Evolutionary conservation across 177 flowering plant species (phyloP).

Genomic region (Telopea speciosissima): DNA sequence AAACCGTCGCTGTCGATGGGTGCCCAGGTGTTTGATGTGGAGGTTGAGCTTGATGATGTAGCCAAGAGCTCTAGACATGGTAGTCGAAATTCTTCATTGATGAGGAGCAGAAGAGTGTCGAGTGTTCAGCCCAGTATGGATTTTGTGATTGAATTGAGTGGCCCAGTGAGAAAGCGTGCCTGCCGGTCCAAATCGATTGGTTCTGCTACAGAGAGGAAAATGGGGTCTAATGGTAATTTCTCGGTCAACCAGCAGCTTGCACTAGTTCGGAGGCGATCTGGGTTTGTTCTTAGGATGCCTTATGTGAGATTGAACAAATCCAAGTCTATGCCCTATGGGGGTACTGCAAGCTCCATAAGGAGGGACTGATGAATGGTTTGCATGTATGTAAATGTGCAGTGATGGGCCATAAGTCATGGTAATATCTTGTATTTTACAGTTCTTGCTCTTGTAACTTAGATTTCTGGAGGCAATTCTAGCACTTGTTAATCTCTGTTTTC

Average conservation of each 20-base stretch:
- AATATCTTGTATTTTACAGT: too few relatives aligned
- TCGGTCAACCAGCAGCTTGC: conserved; percentile 2
- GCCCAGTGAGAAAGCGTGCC: conserved; percentile 12
- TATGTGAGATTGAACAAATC: conserved; percentile 44
- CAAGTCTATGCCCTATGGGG: conserved; percentile 51
- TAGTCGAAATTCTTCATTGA: conserved; percentile 7
- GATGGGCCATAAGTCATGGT: too few relatives aligned
- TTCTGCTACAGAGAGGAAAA: conserved; percentile 24
- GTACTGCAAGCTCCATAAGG: conserved; percentile 15
- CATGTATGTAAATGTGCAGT: too few relatives aligned
- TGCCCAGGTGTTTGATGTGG: conserved; percentile 17
- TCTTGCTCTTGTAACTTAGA: too few relatives aligned
- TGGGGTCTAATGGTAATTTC: conserved; percentile 10
- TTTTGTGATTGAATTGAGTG: conserved; percentile 1
- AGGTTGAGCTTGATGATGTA: conserved; percentile 1
- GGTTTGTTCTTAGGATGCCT: conserved; percentile 28
- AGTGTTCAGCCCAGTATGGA: conserved; percentile 26
- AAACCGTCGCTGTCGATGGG: conserved; percentile 8
- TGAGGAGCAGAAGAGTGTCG: conserved; percentile 41
- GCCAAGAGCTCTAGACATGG: conserved; percentile 21
- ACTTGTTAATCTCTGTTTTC: too few relatives aligned
- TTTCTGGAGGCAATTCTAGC: too few relatives aligned
- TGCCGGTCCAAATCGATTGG: conserved; percentile 53
- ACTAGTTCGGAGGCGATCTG: conserved; percentile 13
- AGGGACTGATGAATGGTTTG: too few relatives aligned